Evolutionary conservation across 495 filamentous ascomycete species (phyloP), one percentile per base, ranked within the genome.

Genomic region (Baudoinia panamericana): DNA sequence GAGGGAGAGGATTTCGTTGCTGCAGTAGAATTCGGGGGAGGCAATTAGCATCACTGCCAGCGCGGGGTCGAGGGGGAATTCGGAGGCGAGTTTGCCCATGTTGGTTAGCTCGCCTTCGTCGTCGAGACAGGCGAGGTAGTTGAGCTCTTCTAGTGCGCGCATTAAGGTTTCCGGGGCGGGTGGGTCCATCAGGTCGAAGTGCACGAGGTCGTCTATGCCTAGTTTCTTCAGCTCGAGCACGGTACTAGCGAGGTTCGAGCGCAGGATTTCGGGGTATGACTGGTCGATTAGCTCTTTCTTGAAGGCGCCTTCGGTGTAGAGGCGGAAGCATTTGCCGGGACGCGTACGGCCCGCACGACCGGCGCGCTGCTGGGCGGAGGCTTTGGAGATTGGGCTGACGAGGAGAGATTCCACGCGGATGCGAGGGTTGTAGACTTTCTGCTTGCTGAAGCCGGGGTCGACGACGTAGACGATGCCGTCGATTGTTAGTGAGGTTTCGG

Each of bases 391-490:
- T 4, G 92, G 82, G 10, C 92, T 93, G 4, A 99, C 87, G 4
- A 99, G 66, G 1, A 99, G 67, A 0, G 92, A 96, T 60, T 99
- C 92, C 28, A 96, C 87, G 56, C 92, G 81, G 41, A 94, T 83
- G 38, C 92, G 78, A 18, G 92, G 88, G 56, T 96, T 94, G 70
- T 96, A 99, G 47, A 99, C 86, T 63, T 99, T 99, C 58, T 99
- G 92, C 69, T 99, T 99, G 59, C 83, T 93, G 65, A 99, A 99
- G 16, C 92, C 92, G 5, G 92, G 90, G 56, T 99, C 92, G 7
- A 99, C 87, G 13, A 99, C 92, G 49, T 94, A 99, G 18, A 99
- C 92, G 44, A 99, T 96, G 56, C 92, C 92, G 57, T 99, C 92
- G 37, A 99, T 99, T 27, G 92, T 99, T 56, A 96, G 75, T 44